phyloP scores from a whole-genome alignment of 768 basidiomycete genomes.

The Suillus spraguei region DNA sequence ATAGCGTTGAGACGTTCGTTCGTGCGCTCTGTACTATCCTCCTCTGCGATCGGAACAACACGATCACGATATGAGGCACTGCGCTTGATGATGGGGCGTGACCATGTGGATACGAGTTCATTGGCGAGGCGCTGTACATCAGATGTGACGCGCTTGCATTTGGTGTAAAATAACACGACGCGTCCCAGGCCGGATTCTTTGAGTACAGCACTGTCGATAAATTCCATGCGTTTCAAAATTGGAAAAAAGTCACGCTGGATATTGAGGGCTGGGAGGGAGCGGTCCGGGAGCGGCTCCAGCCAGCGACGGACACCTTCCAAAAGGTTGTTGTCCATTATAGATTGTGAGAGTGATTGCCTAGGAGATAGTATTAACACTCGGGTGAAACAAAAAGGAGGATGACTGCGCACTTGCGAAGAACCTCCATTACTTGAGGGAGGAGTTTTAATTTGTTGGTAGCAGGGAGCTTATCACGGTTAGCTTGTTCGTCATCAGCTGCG shows the following conservation, averaged over 20 bases:
- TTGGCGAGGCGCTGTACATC: conserved; percentile 82
- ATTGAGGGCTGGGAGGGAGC: conserved; percentile 91
- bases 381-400: conserved; percentile 7
- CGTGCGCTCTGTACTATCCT: conserved; percentile 37
- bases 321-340: conserved; percentile 94
- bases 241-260: conserved; percentile 93
- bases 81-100: conserved; percentile 89
- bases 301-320: conserved; percentile 87
- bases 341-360: conserved; percentile 84
- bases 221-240: conserved; percentile 84
- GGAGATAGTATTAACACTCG: background rate
- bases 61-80: conserved; percentile 81
- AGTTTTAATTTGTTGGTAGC: conserved; percentile 84
- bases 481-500: conserved; percentile 79
- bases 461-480: conserved; percentile 79
- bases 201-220: conserved; percentile 87
- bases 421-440: conserved; percentile 89
- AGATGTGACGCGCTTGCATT: conserved; percentile 85
- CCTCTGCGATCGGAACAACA: conserved; percentile 60
- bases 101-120: conserved; percentile 85
- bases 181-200: conserved; percentile 91
- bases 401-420: conserved; percentile 83
- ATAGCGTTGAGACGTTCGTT: conserved; percentile 69
- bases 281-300: conserved; percentile 94
- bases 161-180: conserved; percentile 93